Percentiles rank a stretch among this genome's conserved stretches.
phyloP scores from a whole-genome alignment of 2,329 filamentous ascomycete genomes.

The Paecilomyces sp. region DNA sequence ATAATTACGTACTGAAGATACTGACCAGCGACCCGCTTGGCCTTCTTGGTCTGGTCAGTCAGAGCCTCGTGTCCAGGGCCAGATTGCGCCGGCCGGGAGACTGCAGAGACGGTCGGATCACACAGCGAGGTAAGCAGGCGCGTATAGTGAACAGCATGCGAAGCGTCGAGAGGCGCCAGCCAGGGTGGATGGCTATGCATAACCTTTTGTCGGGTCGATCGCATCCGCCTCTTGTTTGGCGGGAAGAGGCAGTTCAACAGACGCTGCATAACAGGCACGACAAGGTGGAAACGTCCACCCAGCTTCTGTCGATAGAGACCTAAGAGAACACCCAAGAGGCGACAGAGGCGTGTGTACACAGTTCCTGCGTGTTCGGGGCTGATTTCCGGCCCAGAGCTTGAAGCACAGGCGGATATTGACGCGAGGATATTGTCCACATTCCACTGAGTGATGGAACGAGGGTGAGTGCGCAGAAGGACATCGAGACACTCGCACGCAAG shows the following conservation, averaged over 20 bases:
- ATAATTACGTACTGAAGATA: constrained; percentile 53
- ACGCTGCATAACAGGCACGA: constrained; percentile 48
- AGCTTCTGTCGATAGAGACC: constrained; percentile 52
- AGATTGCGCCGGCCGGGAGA: constrained; percentile 30
- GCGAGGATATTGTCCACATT: constrained; percentile 38
- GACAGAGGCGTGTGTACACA: constrained; percentile 49
- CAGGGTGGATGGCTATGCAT: constrained; percentile 22
- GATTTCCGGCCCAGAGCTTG: constrained; percentile 26
- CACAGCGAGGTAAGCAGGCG: constrained; percentile 54
- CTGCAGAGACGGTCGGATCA: constrained; percentile 53
- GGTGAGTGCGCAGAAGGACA: constrained; percentile 32
- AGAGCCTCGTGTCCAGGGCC: constrained; percentile 39
- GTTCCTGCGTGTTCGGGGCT: constrained; percentile 24
- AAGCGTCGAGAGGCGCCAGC: constrained; percentile 28
- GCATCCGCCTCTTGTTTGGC: constrained; percentile 30
- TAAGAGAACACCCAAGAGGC: constrained; percentile 46
- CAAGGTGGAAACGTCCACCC: constrained; percentile 53
- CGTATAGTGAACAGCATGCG: constrained; percentile 45
- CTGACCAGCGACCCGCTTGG: constrained; percentile 50
- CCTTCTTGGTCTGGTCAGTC: constrained; percentile 53
- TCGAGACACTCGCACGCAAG: constrained; percentile 33
- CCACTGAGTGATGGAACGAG: constrained; percentile 36
- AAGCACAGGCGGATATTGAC: constrained; percentile 28
- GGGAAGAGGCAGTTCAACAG: constrained; percentile 52
- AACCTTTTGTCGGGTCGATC: constrained; percentile 18